Base-by-base conservation (phyloP, 768 basidiomycete species). In the Phanerochaete sordida region DNA sequence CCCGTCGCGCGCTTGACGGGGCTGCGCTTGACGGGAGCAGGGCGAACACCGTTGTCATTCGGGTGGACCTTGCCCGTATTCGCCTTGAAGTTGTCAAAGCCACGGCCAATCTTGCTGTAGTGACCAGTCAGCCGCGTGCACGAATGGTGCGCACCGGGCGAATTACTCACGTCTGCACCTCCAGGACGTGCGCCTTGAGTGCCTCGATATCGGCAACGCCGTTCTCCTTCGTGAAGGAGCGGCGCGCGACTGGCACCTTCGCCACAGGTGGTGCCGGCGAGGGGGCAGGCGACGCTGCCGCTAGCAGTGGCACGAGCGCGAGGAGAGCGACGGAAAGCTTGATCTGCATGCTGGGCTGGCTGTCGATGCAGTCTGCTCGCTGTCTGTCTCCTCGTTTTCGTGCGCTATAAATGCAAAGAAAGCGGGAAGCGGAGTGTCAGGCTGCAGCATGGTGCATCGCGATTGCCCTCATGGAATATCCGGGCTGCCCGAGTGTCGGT, bases 11-110 rank as follows among this genome's bases (percentile, higher is more conserved):
- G 61, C 27, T 58, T 57, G 15, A 28, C 24, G 19, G 30, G 12
- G 59, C 16, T 37, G 49, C n/a, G 35, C 19, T 37, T 30, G 8
- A 16, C 55, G 6, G 56, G 26, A 4, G 39, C 11, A 11, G 39
- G 28, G 8, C 21, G n/a, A 43, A 24, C 31, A 3, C 49, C 48
- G 9, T 31, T 48, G 35, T 31, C 61, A 23, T 60, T 51, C 12
- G 61, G 57, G 35, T 62, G 61, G 7, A 37, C 45, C 21, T 31
- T 33, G 21, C 61, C 61, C 15, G 57, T 59, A 45, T 62, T 62
- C 12, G 27, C 23, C 19, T 48, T 46, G 28, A 52, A 62, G n/a
- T 28, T 33, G 23, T 33, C 21, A 39, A 62, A 58, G 9, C 61
- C 61, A 13, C 28, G 35, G 2, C 23, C 57, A 26, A 59, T 47